Conservation (phyloP, 1,284 basidiomycete genomes). For the Rhodotorula sp. region DNA sequence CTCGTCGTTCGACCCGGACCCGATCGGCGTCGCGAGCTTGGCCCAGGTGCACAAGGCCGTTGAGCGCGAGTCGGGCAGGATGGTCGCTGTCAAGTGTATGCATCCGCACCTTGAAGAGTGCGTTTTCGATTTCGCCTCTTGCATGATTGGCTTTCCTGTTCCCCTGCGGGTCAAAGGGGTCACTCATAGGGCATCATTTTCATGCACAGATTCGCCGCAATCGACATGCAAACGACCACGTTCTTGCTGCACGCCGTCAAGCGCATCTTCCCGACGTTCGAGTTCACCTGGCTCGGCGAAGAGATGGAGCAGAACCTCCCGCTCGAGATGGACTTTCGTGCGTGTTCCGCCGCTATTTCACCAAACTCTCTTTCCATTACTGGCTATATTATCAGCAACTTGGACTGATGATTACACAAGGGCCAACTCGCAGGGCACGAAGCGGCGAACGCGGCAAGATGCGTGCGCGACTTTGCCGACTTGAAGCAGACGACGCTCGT, state of each 20-base stretch:
- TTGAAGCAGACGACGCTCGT: conserved; percentile 74
- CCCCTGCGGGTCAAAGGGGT: background rate
- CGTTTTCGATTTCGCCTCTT: background rate
- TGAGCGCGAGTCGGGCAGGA: conserved; percentile 66
- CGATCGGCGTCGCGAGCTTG: conserved; percentile 88
- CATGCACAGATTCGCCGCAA: conserved; percentile 69
- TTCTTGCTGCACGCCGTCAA: conserved; percentile 73
- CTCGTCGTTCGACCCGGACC: conserved; percentile 79
- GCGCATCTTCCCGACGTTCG: conserved; percentile 75
- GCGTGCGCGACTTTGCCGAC: conserved; percentile 67
- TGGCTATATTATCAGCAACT: background rate
- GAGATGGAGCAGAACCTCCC: conserved; percentile 79
- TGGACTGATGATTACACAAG: background rate
- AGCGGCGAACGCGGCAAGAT: conserved; percentile 76
- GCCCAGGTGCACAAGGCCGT: conserved; percentile 91
- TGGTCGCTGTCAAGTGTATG: conserved; percentile 95
- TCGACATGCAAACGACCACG: conserved; percentile 63
- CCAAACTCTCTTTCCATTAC: no score
- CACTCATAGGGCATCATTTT: background rate
- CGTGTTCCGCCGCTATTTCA: conserved; percentile 5
- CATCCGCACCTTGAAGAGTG: conserved; percentile 77
- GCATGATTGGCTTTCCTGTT: no score
- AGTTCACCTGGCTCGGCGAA: conserved; percentile 88
- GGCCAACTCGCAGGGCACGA: conserved; percentile 62
- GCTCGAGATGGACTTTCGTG: conserved; percentile 86